Conservation (phyloP, 345 rosid genomes). For the Reutealis trisperma region DNA sequence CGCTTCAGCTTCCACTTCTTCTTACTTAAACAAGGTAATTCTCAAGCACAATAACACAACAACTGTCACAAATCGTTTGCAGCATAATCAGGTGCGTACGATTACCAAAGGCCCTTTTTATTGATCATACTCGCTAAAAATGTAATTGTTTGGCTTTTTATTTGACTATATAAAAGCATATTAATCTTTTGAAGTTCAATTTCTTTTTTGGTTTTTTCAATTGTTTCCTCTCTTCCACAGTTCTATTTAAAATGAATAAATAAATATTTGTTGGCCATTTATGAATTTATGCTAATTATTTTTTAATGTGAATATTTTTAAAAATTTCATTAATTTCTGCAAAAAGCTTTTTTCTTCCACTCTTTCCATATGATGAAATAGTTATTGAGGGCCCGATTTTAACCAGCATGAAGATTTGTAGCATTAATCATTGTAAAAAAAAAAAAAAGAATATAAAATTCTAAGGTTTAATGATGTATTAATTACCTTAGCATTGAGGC, state of each 20-base stretch:
- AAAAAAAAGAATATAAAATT: no score
- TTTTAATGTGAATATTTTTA: no score
- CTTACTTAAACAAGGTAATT: neutral
- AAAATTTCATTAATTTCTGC: neutral
- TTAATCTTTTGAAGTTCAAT: no score
- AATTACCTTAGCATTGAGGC: no score
- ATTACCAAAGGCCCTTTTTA: no score
- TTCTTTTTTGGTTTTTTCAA: neutral
- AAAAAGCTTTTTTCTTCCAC: no score
- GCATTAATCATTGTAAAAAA: neutral
- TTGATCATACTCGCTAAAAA: neutral
- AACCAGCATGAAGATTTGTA: neutral
- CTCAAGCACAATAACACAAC: conserved; percentile 6
- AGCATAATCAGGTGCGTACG: conserved; percentile 36
- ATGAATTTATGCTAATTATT: neutral
- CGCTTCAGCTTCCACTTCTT: neutral
- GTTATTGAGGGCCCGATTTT: neutral
- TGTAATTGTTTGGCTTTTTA: neutral
- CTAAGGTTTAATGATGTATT: no score
- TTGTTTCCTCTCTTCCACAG: neutral
- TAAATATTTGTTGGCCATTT: neutral
- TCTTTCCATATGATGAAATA: no score
- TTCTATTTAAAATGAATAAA: no score
- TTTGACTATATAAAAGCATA: no score
- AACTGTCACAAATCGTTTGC: conserved; percentile 11